A percentile compares a stretch with the other conserved stretches of the same genome.
These are phyloP conservation scores for Edaphochlamys debaryana DNA, from an alignment of 139 green algal species.

Conservation along the genomic window DNA sequence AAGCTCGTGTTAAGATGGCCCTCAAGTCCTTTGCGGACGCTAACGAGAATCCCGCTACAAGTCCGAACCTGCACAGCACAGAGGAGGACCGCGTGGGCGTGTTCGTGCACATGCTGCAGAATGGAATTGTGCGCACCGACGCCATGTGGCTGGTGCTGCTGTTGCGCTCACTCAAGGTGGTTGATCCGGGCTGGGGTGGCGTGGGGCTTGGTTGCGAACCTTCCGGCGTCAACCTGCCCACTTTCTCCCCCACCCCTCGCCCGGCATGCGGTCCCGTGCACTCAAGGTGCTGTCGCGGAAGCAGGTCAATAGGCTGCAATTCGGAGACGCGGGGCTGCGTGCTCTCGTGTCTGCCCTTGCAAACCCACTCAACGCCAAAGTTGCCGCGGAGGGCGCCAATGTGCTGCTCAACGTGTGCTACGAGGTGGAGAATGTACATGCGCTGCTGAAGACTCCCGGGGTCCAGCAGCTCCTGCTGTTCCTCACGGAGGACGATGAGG, in stretches of 20 bases:
- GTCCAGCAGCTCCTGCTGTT: constrained; percentile 55
- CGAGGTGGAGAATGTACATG: constrained; percentile 56
- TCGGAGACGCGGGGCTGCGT: constrained; percentile 45
- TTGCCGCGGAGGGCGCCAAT: constrained; percentile 74
- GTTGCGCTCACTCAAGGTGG: constrained; percentile 8
- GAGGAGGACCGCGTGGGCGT: constrained; percentile 35
- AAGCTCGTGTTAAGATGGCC: constrained; percentile 16
- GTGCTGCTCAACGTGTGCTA: constrained; percentile 85
- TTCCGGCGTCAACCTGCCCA: constrained; percentile 1
- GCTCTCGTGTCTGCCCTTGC: constrained; percentile 44
- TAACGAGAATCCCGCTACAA: constrained; percentile 56
- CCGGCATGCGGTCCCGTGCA: too few species aligned
- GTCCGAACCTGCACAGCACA: constrained; percentile 51
- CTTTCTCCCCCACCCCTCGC: too few species aligned
- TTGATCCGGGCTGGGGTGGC: neutral
- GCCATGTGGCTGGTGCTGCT: constrained; percentile 28
- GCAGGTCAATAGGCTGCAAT: constrained; percentile 56
- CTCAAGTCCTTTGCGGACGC: constrained; percentile 54
- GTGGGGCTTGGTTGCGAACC: neutral
- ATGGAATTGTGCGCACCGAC: constrained; percentile 13
- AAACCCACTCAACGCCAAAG: constrained; percentile 32
- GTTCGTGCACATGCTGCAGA: constrained; percentile 40
- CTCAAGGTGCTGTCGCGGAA: constrained; percentile 80
- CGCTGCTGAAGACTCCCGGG: constrained; percentile 54
- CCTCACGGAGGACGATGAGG: constrained; percentile 40